These are phyloP conservation scores for Lentinula aciculospora DNA, from an alignment of 768 basidiomycete species.

Conservation along the genomic window DNA sequence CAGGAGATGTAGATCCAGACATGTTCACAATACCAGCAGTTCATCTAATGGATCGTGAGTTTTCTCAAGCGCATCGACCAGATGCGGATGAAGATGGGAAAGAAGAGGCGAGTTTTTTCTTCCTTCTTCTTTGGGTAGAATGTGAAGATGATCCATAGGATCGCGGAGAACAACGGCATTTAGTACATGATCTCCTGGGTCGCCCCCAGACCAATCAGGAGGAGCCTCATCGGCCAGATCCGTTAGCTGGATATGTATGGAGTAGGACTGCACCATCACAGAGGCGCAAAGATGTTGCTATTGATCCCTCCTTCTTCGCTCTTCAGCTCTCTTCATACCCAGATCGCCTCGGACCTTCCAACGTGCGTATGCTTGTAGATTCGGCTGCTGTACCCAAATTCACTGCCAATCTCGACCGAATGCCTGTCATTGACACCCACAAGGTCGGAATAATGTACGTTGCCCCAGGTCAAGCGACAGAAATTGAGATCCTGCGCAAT, in stretches of 20 bases:
- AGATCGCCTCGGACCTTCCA: constrained; percentile 32
- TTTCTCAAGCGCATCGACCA: constrained; percentile 23
- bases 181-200: constrained; percentile 21
- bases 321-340: constrained; percentile 77
- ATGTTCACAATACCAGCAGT: constrained; percentile 63
- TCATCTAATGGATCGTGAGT: constrained; percentile 64
- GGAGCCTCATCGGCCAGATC: constrained; percentile 45
- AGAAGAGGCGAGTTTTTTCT: constrained; percentile 9
- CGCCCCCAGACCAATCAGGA: constrained; percentile 11
- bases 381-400: constrained; percentile 50
- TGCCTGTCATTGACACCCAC: constrained; percentile 95
- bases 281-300: constrained; percentile 75
- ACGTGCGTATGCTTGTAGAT: constrained; percentile 43
- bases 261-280: constrained; percentile 82
- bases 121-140: not conserved
- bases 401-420: constrained; percentile 67
- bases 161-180: constrained; percentile 8
- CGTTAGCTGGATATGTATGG: constrained; percentile 87
- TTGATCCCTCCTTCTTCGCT: constrained; percentile 83
- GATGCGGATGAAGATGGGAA: constrained; percentile 13
- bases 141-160: not conserved
- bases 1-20: constrained; percentile 84
- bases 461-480: constrained; percentile 82
- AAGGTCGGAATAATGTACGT: constrained; percentile 97
- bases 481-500: constrained; percentile 84